phyloP scores from a whole-genome alignment of 2,329 filamentous ascomycete genomes.

The Lachnellula hyalina region DNA sequence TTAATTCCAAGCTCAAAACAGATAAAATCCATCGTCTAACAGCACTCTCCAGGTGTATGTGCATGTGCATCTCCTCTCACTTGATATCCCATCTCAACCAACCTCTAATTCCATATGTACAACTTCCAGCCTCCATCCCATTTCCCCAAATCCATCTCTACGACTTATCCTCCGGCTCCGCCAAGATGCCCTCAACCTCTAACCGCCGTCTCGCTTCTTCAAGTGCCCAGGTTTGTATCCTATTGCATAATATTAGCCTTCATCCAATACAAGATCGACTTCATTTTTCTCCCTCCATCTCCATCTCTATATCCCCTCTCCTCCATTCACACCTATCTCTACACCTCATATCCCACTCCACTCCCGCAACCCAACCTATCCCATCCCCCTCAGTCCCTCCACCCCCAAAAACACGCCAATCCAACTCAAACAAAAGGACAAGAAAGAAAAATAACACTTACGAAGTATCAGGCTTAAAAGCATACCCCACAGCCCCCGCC shows the following conservation, averaged over 20 bases:
- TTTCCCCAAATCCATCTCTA: constrained; percentile 3
- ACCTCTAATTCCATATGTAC: constrained; percentile 13
- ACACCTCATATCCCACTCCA: neutral
- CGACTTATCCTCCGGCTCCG: constrained; percentile 56
- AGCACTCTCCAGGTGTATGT: neutral
- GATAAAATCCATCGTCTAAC: neutral
- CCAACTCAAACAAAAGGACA: neutral
- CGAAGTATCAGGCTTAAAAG: constrained; percentile 98
- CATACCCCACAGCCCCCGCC: constrained; percentile 73
- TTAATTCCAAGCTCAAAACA: neutral
- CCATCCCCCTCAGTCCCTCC: neutral
- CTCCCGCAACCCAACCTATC: neutral
- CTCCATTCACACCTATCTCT: neutral
- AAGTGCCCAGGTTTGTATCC: constrained; percentile 98
- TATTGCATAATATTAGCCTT: constrained; percentile 35
- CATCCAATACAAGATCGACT: constrained; percentile 1
- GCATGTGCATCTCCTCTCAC: neutral
- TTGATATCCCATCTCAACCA: neutral
- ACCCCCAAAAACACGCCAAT: neutral
- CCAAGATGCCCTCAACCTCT: constrained; percentile 90
- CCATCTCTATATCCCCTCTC: constrained; percentile 1
- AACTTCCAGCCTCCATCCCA: constrained; percentile 2
- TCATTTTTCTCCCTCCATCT: neutral
- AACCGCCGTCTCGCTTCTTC: constrained; percentile 93
- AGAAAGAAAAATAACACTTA: constrained; percentile 49